Evolutionary conservation across 257 asterid species (phyloP).

Genomic region (Rehmannia glutinosa): DNA sequence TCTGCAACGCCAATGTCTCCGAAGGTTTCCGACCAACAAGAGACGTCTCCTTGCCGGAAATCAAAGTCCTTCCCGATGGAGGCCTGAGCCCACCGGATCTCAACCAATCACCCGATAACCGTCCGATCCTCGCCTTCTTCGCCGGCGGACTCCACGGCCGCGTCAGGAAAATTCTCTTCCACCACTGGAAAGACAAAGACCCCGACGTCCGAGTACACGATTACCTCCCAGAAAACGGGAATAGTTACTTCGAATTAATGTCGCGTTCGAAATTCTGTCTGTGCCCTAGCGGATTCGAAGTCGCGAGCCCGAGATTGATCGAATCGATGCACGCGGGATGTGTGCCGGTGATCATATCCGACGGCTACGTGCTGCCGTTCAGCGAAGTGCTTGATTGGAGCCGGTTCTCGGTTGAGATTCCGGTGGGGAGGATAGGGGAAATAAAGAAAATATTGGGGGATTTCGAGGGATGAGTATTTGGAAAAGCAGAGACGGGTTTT

Average conservation of each 20-base stretch:
- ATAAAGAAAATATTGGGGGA: slow-evolving; percentile 35
- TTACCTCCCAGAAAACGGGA: too few species aligned
- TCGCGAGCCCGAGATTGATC: too few species aligned
- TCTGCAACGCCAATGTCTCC: slow-evolving; percentile 59
- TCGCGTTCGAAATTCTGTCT: too few species aligned
- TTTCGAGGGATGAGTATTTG: slow-evolving; percentile 32
- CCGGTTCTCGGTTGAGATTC: slow-evolving; percentile 31
- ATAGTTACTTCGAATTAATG: too few species aligned
- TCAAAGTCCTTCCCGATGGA: slow-evolving; percentile 7
- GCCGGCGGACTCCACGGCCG: slow-evolving; percentile 62
- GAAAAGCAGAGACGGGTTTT: slow-evolving; percentile 14
- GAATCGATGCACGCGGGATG: slow-evolving; percentile 45
- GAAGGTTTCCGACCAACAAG: slow-evolving; percentile 49
- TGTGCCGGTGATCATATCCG: slow-evolving; percentile 43
- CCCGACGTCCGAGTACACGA: too few species aligned
- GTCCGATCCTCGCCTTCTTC: slow-evolving; percentile 43
- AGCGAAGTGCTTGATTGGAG: slow-evolving; percentile 60
- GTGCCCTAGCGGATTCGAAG: too few species aligned
- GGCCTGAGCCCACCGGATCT: slow-evolving; percentile 28
- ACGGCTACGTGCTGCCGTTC: slow-evolving; percentile 39
- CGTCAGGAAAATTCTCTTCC: slow-evolving; percentile 32
- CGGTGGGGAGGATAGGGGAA: slow-evolving; percentile 29
- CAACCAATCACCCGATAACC: slow-evolving; percentile 12
- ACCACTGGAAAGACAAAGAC: slow-evolving; percentile 36
- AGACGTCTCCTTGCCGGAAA: slow-evolving; percentile 52